Conservation (phyloP, 495 filamentous ascomycete genomes). For the Neurospora africana region DNA sequence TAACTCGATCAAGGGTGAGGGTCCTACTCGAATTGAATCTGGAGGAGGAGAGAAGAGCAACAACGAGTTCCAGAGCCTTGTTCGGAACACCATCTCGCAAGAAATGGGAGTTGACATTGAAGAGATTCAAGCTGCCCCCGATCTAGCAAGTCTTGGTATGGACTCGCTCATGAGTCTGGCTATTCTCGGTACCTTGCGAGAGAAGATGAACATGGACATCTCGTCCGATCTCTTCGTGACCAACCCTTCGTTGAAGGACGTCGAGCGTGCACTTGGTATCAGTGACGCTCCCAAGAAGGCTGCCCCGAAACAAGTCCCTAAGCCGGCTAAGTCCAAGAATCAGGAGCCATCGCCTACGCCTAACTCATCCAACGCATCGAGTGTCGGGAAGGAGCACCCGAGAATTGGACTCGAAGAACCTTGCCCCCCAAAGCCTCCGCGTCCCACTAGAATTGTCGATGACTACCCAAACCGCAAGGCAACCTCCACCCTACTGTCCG, state of each 20-base stretch:
- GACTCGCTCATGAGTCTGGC: conserved; percentile 51
- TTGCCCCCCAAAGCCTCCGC: conserved; percentile 23
- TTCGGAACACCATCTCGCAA: conserved; percentile 50
- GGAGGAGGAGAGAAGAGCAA: conserved; percentile 14
- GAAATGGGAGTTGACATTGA: conserved; percentile 59
- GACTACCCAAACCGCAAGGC: conserved; percentile 61
- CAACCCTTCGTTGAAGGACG: conserved; percentile 36
- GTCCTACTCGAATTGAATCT: conserved; percentile 1
- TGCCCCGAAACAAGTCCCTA: conserved; percentile 12
- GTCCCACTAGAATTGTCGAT: conserved; percentile 43
- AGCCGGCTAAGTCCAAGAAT: conserved; percentile 22
- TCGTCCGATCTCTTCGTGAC: conserved; percentile 37
- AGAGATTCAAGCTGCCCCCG: conserved; percentile 45
- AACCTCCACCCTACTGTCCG: conserved; percentile 50
- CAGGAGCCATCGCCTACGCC: conserved; percentile 14
- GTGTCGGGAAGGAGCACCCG: conserved; percentile 9
- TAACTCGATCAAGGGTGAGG: conserved; percentile 30
- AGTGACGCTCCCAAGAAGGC: conserved; percentile 26
- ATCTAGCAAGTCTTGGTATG: conserved; percentile 46
- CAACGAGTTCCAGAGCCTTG: conserved; percentile 38
- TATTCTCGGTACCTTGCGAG: conserved; percentile 46
- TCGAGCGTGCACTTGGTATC: conserved; percentile 39
- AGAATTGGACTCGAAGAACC: conserved; percentile 24
- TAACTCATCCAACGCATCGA: not conserved
- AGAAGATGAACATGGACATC: conserved; percentile 43